Base-by-base conservation (phyloP, 192 early-diverging fungal genomes). In the Rhizoclosmatium sp. region DNA sequence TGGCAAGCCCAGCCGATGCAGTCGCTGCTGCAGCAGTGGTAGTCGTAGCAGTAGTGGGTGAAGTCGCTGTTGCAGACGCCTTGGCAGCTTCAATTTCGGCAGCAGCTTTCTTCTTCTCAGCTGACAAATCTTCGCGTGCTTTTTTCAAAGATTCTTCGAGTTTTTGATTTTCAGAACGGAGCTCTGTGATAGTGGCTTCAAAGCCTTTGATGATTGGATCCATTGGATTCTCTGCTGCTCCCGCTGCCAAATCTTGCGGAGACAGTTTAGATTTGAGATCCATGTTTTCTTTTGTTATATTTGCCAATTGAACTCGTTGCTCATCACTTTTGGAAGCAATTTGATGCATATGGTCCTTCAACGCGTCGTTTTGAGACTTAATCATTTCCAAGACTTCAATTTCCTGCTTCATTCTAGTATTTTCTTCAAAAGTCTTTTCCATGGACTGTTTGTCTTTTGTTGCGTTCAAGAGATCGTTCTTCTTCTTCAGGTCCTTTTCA, bases 341-440 rank as follows among this genome's bases (percentile, higher is more conserved):
- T 47, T 79, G 76, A 66, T 86, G 87, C 49, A 88, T 88, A 62
- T 88, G 84, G 39, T 88, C 87, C 74, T 84, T 84, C 51, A 88
- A 74, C 9, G 81, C 72, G 4, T 60, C 62, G 58, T 88, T 86
- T 82, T 88, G 79, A 9, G 42, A 16, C 74, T 82, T 83, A 45
- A 84, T 81, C 58, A 84, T 77, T 7, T 65, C 66, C 14, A 86
- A 71, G 60, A 85, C 31, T 47, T 87, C 86, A 51, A 85, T 42
- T 47, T 87, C 86, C 10, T 42, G 16, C 58, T 69, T 81, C 49
- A 87, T 49, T 23, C 60, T 67, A 0, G 62, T 19, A 51, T 83
- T 83, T 60, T 87, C 86, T 2, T 85, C 83, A 44, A 65, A 39
- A 10, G 60, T 7, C 59, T 70, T 56, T 56, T 78, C 66, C 3